phyloP scores from a whole-genome alignment of 2,329 filamentous ascomycete species.

The Verticillium nonalfalfae region DNA sequence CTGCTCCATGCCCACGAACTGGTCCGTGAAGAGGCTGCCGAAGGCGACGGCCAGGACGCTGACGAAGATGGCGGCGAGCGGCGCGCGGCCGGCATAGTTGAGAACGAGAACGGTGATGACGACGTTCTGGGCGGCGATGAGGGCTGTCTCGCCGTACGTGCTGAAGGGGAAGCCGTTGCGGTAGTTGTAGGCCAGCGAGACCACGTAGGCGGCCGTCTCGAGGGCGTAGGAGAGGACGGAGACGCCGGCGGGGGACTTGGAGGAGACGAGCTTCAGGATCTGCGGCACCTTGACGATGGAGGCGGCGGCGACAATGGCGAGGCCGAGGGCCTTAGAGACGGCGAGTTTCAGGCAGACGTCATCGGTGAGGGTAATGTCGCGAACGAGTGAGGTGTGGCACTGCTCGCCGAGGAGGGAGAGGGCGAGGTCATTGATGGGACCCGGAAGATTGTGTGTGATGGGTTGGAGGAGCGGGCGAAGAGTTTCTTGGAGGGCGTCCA shows the following conservation, averaged over 20 bases:
- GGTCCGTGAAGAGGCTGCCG: constrained; percentile 63
- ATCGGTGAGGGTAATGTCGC: constrained; percentile 75
- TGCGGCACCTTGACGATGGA: constrained; percentile 95
- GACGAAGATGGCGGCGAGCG: constrained; percentile 69
- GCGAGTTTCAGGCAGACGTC: constrained; percentile 80
- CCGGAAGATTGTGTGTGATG: constrained; percentile 67
- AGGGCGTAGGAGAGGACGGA: constrained; percentile 89
- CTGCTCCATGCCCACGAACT: constrained; percentile 57
- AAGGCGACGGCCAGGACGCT: constrained; percentile 65
- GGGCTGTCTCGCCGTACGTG: constrained; percentile 90
- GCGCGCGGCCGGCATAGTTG: constrained; percentile 66
- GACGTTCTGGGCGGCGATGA: constrained; percentile 90
- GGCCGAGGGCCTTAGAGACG: constrained; percentile 85
- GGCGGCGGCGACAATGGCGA: constrained; percentile 87
- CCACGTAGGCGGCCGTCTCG: constrained; percentile 82
- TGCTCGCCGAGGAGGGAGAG: constrained; percentile 71
- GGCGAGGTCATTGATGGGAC: constrained; percentile 67
- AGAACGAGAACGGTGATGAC: constrained; percentile 82
- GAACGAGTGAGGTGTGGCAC: constrained; percentile 82
- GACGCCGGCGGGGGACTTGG: constrained; percentile 75
- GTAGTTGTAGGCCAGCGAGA: constrained; percentile 86
- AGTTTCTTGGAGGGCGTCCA: constrained; percentile 62
- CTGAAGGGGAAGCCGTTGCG: constrained; percentile 91
- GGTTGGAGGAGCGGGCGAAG: constrained; percentile 58
- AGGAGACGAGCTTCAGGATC: constrained; percentile 83